Base-by-base conservation (phyloP, 2,329 filamentous ascomycete species). In the Penicillium olsonii region DNA sequence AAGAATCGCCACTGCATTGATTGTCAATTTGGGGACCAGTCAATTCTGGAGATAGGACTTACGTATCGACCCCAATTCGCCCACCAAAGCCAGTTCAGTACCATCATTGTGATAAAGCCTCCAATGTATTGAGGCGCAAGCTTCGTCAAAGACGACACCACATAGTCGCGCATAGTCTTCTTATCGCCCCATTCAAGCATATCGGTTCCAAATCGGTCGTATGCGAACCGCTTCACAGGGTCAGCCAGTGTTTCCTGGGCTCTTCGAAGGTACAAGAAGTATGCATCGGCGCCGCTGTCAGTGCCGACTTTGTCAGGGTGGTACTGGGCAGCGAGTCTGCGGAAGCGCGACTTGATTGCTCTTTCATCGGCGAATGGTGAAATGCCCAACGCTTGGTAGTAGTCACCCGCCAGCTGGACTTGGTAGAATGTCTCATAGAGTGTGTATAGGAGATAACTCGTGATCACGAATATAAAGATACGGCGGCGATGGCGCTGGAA, bases 401-500 rank as follows among this genome's bases (percentile, higher is more conserved):
- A 96, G 69, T 90, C 85, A 15, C 87, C 84, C 1, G 79, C 76
- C 37, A 80, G 76, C 55, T 84, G 87, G 22, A 96, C 79, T 55
- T 90, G 84, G 75, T 88, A 84, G 78, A 95, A 89, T 63, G 90
- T 87, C 74, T 97, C 92, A 75, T 92, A 94, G 63, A 97, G 84
- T 39, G 91, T 96, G 78, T 96, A 96, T 57, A 87, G 74, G 31
- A 97, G 88, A 75, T 97, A 99, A 53, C 83, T 75, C 41, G 87
- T 78, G 42, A 97, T 87, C 63, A 97, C 89, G 60, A 87, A 77
- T 66, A 92, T 87, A 68, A 94, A 85, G 68, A 96, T 92, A 61
- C 84, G 83, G 50, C 88, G 87, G 52, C 90, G 87, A 75, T 97
- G 89, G 49, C 81, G 79, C 55, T 80, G 78, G 68, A 83, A 89